Percentiles rank a stretch among this genome's conserved stretches.
Conservation (phyloP, 2,329 filamentous ascomycete genomes). For the Colletotrichum navitas region DNA sequence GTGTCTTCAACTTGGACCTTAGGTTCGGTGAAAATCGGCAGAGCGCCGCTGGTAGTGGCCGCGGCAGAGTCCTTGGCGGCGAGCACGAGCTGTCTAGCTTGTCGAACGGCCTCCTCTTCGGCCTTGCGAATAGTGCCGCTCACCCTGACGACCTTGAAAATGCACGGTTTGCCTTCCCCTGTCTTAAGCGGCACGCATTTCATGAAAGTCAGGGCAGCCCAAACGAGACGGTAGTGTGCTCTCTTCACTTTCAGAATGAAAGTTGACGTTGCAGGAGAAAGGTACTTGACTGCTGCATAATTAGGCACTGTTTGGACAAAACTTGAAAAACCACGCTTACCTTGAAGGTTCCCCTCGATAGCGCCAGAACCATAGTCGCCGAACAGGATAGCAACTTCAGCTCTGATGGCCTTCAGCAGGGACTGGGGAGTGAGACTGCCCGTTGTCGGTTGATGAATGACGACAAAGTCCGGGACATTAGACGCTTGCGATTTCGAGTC, state of each 20-base stretch:
- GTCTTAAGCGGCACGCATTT: constrained; percentile 71
- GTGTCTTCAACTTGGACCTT: constrained; percentile 78
- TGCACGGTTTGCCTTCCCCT: constrained; percentile 71
- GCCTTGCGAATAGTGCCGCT: constrained; percentile 94
- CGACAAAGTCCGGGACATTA: constrained; percentile 71
- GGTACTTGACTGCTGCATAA: constrained; percentile 81
- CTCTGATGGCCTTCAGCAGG: constrained; percentile 77
- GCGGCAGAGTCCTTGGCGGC: constrained; percentile 63
- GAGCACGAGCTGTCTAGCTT: constrained; percentile 79
- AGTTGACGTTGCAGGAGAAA: constrained; percentile 91
- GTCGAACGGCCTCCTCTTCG: constrained; percentile 88
- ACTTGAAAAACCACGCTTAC: constrained; percentile 56
- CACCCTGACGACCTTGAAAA: constrained; percentile 87
- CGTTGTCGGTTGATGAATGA: constrained; percentile 83
- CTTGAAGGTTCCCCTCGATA: constrained; percentile 75
- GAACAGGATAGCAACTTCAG: constrained; percentile 79
- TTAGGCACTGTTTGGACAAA: constrained; percentile 41
- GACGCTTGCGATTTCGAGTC: constrained; percentile 50
- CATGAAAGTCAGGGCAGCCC: constrained; percentile 89
- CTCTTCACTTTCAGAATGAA: constrained; percentile 89
- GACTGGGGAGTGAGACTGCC: constrained; percentile 75
- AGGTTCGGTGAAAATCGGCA: constrained; percentile 25
- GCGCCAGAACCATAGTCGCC: constrained; percentile 90
- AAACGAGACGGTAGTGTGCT: constrained; percentile 86
- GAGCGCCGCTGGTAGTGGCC: constrained; percentile 11